Conservation (phyloP, 2,329 filamentous ascomycete genomes). For the Hymenoscyphus fructigenus region DNA sequence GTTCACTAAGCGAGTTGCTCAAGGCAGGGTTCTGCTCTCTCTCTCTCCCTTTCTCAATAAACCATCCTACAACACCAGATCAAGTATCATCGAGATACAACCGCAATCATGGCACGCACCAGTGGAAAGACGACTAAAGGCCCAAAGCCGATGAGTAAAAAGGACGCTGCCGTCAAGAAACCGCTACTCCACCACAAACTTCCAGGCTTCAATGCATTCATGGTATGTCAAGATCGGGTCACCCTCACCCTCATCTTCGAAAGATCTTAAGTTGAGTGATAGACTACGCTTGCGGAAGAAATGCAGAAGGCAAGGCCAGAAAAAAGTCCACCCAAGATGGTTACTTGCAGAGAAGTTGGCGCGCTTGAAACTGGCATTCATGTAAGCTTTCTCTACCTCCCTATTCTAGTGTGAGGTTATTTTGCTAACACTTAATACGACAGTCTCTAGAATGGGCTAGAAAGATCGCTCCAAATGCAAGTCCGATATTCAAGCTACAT, state of each 20-base stretch:
- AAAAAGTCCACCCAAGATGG: neutral
- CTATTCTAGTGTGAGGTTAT: neutral
- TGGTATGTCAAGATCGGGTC: neutral
- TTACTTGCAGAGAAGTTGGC: neutral
- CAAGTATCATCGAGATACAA: too few relatives aligned
- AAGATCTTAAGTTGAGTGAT: neutral
- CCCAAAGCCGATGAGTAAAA: too few relatives aligned
- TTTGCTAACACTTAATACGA: neutral
- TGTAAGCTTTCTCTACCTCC: neutral
- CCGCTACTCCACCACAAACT: neutral
- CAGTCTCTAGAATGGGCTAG: neutral
- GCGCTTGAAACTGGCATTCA: neutral
- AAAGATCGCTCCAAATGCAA: neutral
- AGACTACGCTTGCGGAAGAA: neutral
- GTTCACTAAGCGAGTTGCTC: too few relatives aligned
- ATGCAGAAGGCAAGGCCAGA: neutral
- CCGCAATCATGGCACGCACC: too few relatives aligned
- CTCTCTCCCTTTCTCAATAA: too few relatives aligned
- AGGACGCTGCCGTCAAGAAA: too few relatives aligned
- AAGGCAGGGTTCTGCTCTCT: too few relatives aligned
- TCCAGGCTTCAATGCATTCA: neutral
- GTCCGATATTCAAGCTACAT: neutral
- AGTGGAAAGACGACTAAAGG: too few relatives aligned
- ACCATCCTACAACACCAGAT: too few relatives aligned
- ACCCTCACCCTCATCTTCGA: neutral